These are phyloP conservation scores for Populus hybrid DNA, from an alignment of 441 rosid species.

Conservation along the genomic window DNA sequence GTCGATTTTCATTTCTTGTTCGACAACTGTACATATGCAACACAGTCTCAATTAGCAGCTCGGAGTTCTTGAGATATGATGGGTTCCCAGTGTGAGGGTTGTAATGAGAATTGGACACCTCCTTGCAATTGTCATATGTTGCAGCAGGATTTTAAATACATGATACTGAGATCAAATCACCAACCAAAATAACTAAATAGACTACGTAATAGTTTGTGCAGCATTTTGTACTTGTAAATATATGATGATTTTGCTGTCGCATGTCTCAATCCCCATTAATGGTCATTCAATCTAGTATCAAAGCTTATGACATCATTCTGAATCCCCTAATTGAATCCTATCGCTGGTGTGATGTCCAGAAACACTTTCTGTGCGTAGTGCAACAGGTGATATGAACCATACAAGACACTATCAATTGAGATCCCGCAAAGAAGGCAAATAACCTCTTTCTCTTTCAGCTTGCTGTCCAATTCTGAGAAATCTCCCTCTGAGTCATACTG, in stretches of 20 bases:
- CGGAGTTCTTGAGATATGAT: not conserved
- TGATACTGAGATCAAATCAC: not conserved
- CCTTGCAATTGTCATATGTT: not conserved
- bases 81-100: not conserved
- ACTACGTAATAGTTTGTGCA: not conserved
- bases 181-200: not conserved
- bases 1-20: not conserved
- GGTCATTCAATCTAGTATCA: not conserved
- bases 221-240: not conserved
- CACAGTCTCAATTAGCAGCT: not conserved
- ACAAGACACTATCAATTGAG: not conserved
- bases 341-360: not conserved
- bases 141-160: not conserved
- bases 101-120: not conserved
- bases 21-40: not conserved
- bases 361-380: not conserved
- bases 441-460: constrained; percentile 87
- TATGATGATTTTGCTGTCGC: not conserved
- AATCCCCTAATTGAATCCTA: not conserved
- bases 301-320: not conserved
- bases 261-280: not conserved
- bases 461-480: constrained; percentile 63
- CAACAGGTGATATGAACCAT: not conserved
- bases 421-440: not conserved
- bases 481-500: constrained; percentile 76